phyloP scores from a whole-genome alignment of 495 filamentous ascomycete genomes.

The Trichoderma orchidacearum region DNA sequence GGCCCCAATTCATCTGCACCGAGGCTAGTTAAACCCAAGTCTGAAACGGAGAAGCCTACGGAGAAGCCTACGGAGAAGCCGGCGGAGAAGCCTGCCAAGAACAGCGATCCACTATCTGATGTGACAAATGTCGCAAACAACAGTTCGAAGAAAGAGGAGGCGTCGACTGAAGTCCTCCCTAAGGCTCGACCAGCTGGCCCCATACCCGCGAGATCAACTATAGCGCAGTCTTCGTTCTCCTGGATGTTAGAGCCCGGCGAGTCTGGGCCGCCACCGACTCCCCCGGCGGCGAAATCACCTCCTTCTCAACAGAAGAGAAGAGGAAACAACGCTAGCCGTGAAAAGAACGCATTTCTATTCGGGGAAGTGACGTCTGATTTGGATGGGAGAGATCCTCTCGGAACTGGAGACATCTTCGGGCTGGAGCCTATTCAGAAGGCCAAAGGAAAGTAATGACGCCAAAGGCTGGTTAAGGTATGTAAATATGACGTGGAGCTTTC shows the following conservation, averaged over 20 bases:
- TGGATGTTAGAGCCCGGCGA: slow-evolving; percentile 74
- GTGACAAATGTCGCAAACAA: not conserved
- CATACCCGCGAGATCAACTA: slow-evolving; percentile 46
- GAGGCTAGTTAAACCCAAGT: not conserved
- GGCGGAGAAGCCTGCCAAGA: not conserved
- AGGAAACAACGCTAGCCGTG: slow-evolving; percentile 29
- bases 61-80: slow-evolving; percentile 1
- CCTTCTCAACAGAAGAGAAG: slow-evolving; percentile 20
- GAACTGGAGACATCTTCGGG: slow-evolving; percentile 30
- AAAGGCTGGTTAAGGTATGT: no score
- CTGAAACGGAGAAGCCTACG: not conserved
- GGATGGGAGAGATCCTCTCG: slow-evolving; percentile 10
- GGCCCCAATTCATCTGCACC: not conserved
- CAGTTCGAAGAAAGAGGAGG: not conserved
- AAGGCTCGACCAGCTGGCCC: slow-evolving; percentile 9
- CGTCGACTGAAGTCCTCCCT: not conserved
- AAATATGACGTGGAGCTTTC: no score
- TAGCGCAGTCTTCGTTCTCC: slow-evolving; percentile 79
- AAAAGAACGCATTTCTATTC: slow-evolving; percentile 42
- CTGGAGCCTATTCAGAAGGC: slow-evolving; percentile 26
- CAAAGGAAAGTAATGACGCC: no score
- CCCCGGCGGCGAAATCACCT: not conserved
- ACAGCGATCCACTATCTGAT: slow-evolving; percentile 2
- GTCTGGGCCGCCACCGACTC: not conserved
- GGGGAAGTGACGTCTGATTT: slow-evolving; percentile 29